Evolutionary conservation across 2,329 filamentous ascomycete genomes (phyloP).

Genomic region (Diaporthe sp.): DNA sequence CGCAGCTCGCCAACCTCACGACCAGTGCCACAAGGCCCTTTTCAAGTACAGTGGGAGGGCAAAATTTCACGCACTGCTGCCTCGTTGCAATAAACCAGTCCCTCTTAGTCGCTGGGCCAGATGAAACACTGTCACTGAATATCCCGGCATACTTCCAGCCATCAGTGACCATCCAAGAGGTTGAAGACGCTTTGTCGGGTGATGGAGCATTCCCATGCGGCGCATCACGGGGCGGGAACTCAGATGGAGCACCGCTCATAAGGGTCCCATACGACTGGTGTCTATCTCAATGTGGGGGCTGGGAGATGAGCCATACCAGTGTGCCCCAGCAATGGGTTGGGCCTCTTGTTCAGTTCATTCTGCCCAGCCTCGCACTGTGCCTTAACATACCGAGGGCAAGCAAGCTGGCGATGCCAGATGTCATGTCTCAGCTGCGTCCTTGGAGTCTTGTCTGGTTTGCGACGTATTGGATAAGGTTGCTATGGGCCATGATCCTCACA

Average conservation of each 20-base stretch:
- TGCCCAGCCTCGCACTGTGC: conserved; percentile 49
- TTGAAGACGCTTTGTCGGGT: conserved; percentile 33
- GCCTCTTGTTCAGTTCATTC: conserved; percentile 47
- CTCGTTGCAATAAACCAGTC: conserved; percentile 45
- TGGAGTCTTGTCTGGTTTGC: conserved; percentile 42
- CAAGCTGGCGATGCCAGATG: conserved; percentile 43
- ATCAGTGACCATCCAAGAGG: conserved; percentile 37
- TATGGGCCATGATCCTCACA: conserved; percentile 43
- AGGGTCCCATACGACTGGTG: conserved; percentile 44
- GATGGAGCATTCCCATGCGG: conserved; percentile 45
- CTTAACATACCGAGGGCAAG: conserved; percentile 46
- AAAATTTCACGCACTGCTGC: conserved; percentile 48
- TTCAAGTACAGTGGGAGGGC: conserved; percentile 40
- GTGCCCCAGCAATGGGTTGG: conserved; percentile 47
- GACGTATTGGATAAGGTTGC: conserved; percentile 38
- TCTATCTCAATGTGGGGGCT: conserved; percentile 44
- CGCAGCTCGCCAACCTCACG: conserved; percentile 33
- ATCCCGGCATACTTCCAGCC: conserved; percentile 37
- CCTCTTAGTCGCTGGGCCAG: conserved; percentile 7
- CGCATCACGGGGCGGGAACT: conserved; percentile 43
- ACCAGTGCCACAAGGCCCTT: neutral
- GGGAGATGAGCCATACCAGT: conserved; percentile 44
- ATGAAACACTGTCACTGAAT: conserved; percentile 40
- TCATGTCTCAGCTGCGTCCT: conserved; percentile 42
- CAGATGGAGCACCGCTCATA: conserved; percentile 43